phyloP scores from a whole-genome alignment of 164 flowering plant genomes.

The Vitis rotundifolia region DNA sequence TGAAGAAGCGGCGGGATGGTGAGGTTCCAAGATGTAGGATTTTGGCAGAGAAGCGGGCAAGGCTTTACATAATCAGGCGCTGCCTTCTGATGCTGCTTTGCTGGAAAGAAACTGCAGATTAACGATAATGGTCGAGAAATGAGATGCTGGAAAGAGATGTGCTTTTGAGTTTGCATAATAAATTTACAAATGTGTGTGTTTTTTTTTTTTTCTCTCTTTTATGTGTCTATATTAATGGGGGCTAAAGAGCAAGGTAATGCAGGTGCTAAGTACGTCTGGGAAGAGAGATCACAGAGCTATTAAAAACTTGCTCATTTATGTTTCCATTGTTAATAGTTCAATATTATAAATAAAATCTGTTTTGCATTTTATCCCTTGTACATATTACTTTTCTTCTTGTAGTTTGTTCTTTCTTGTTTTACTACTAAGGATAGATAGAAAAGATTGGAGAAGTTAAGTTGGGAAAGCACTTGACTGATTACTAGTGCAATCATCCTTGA shows the following conservation, averaged over 20 bases:
- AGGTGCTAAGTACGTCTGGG: background rate
- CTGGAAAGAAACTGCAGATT: conserved; percentile 25
- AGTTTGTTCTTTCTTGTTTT: background rate
- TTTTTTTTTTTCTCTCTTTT: no score
- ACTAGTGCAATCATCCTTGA: no score
- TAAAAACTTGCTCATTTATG: background rate
- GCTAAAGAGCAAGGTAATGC: background rate
- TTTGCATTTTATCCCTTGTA: background rate
- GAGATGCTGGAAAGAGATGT: background rate
- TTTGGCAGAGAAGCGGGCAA: conserved; percentile 18
- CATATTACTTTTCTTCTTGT: background rate
- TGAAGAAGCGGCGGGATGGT: background rate
- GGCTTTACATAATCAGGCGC: conserved; percentile 22
- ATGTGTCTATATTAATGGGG: background rate
- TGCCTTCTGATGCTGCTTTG: conserved; percentile 26
- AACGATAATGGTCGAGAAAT: conserved; percentile 2
- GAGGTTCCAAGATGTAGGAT: conserved; percentile 1
- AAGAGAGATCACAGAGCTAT: background rate
- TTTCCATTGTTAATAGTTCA: background rate
- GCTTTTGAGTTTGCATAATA: background rate
- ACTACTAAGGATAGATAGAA: no score
- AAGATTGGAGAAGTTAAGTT: no score
- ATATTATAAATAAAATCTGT: no score
- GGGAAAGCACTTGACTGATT: no score
- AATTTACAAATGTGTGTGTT: background rate